A percentile compares a stretch with the other conserved stretches of the same genome.
Evolutionary conservation across 371 early-diverging fungal genomes (phyloP).

Genomic region (Circinella minor): DNA sequence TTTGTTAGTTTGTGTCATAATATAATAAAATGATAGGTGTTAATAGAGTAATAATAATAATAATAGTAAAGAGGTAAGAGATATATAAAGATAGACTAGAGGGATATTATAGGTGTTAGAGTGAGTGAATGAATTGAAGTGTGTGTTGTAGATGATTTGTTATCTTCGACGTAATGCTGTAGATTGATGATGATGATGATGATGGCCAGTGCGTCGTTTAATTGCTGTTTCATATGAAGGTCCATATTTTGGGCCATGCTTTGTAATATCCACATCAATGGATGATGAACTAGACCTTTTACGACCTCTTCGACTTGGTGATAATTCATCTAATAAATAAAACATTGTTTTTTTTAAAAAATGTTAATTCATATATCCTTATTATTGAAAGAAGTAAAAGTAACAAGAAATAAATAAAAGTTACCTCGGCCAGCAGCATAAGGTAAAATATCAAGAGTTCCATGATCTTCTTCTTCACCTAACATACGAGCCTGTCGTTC

Average conservation of each 20-base stretch:
- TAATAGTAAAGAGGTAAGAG: not conserved
- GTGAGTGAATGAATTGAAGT: not conserved
- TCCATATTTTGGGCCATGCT: not conserved
- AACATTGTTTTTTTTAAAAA: too few species aligned
- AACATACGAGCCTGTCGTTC: constrained; percentile 23
- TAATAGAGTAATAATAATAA: not conserved
- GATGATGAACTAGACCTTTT: constrained; percentile 10
- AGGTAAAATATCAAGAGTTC: constrained; percentile 2
- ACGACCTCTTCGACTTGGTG: constrained; percentile 10
- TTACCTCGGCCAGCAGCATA: constrained; percentile 3
- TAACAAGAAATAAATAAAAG: not conserved
- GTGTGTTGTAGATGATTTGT: constrained; percentile 9
- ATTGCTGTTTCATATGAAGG: not conserved
- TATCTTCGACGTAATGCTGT: constrained; percentile 11
- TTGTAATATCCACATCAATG: not conserved
- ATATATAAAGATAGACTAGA: constrained; percentile 8
- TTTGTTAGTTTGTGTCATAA: not conserved
- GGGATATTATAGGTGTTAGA: not conserved
- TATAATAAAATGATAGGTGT: not conserved
- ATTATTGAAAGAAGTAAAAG: not conserved
- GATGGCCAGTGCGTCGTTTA: constrained; percentile 18
- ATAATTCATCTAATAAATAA: not conserved
- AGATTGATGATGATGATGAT: too few species aligned
- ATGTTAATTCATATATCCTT: not conserved
- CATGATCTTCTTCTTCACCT: constrained; percentile 8